phyloP scores from a whole-genome alignment of 2,329 filamentous ascomycete genomes.

The Exserohilum rostratum region DNA sequence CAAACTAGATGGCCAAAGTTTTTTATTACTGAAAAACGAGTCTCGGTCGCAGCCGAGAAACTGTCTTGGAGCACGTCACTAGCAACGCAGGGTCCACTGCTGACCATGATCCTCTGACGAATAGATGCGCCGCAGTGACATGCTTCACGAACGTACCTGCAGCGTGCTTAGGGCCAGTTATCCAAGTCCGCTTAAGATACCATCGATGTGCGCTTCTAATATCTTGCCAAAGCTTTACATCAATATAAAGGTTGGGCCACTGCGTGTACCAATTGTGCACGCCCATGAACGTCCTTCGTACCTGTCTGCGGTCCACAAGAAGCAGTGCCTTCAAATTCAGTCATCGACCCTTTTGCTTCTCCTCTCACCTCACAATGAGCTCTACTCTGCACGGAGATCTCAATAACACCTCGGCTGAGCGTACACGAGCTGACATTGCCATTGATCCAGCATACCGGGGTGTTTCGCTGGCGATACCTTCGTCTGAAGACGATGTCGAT shows the following conservation, averaged over 20 bases:
- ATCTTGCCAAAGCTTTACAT: background rate
- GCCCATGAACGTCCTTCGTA: background rate
- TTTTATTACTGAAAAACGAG: background rate
- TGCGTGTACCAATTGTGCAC: background rate
- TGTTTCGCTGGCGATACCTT: constrained; percentile 52
- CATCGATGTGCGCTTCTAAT: background rate
- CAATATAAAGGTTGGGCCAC: too few relatives aligned
- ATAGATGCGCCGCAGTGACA: background rate
- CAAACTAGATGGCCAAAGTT: too few relatives aligned
- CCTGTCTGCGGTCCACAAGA: background rate
- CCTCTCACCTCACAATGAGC: too few relatives aligned
- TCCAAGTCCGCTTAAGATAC: background rate
- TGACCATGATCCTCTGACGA: background rate
- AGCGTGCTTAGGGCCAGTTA: background rate
- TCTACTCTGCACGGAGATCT: constrained; percentile 26
- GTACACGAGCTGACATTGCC: constrained; percentile 16
- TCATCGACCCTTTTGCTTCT: background rate
- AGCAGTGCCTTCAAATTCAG: background rate
- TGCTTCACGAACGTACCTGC: background rate
- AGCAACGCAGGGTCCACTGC: background rate
- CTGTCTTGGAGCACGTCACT: background rate
- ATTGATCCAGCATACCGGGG: constrained; percentile 21
- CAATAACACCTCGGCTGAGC: constrained; percentile 33
- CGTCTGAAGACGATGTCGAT: constrained; percentile 56
- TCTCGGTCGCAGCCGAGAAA: background rate